Conservation (phyloP, 225 moss, liverwort and hornwort genomes). For the Physcomitrellopsis africana region DNA sequence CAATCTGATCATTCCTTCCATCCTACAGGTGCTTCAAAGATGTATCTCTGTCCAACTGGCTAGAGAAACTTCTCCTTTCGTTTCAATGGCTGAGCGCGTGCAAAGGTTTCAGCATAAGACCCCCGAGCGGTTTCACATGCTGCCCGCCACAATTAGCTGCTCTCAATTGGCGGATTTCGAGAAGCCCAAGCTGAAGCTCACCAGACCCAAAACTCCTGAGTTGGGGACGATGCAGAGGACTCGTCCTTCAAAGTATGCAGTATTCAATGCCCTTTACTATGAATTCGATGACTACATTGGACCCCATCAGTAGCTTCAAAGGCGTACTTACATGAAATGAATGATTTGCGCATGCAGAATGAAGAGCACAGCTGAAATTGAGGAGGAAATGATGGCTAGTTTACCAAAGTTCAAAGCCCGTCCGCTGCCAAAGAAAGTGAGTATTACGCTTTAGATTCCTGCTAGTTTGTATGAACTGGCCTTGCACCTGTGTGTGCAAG, state of each 20-base stretch:
- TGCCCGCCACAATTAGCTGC: constrained; percentile 49
- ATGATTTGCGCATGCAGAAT: constrained; percentile 43
- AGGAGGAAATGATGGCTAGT: constrained; percentile 83
- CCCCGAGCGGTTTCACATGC: constrained; percentile 85
- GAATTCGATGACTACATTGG: no score
- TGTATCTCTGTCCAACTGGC: constrained; percentile 43
- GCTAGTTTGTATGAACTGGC: no score
- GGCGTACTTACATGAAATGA: not conserved
- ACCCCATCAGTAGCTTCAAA: no score
- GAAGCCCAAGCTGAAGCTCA: constrained; percentile 79
- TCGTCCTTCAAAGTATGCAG: constrained; percentile 62
- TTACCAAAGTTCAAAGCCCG: constrained; percentile 94
- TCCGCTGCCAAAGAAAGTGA: constrained; percentile 87
- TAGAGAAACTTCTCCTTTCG: constrained; percentile 69
- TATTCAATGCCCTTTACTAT: no score
- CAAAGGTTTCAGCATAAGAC: constrained; percentile 85
- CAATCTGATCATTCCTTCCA: not conserved
- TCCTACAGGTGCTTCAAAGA: constrained; percentile 28
- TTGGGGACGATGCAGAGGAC: constrained; percentile 89
- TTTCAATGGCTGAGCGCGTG: constrained; percentile 91
- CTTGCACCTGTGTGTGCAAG: no score
- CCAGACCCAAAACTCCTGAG: constrained; percentile 83
- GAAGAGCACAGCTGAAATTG: constrained; percentile 84
- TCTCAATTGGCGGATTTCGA: constrained; percentile 68
- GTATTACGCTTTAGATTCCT: no score